Conservation (phyloP, 495 filamentous ascomycete species). For the Xylaria grammica region DNA sequence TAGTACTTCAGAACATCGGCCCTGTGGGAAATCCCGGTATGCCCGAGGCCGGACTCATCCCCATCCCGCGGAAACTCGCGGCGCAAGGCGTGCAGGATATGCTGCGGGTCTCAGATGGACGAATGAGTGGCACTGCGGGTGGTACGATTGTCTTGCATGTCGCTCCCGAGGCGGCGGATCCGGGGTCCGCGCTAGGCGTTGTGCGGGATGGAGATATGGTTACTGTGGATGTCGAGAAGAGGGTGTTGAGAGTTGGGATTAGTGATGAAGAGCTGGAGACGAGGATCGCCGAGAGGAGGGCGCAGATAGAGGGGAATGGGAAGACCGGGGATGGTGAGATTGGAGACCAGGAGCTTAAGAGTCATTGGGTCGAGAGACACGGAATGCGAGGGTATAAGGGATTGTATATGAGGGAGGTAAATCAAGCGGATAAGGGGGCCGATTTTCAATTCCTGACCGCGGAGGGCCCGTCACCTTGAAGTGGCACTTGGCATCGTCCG, state of each 20-base stretch:
- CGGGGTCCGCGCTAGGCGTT: slow-evolving; percentile 62
- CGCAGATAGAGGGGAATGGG: slow-evolving; percentile 11
- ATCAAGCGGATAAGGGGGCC: slow-evolving; percentile 65
- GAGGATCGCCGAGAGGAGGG: slow-evolving; percentile 45
- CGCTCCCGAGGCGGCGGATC: slow-evolving; percentile 64
- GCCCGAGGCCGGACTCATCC: slow-evolving; percentile 70
- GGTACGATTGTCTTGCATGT: slow-evolving; percentile 72
- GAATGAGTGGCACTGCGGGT: slow-evolving; percentile 72
- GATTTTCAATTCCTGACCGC: slow-evolving; percentile 72
- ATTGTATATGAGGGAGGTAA: slow-evolving; percentile 67
- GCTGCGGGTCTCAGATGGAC: slow-evolving; percentile 68
- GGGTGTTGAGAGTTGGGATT: slow-evolving; percentile 53
- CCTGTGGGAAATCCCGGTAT: slow-evolving; percentile 70
- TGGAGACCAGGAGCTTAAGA: slow-evolving; percentile 23
- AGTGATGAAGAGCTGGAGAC: slow-evolving; percentile 51
- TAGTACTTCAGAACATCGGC: slow-evolving; percentile 66
- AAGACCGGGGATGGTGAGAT: neutral
- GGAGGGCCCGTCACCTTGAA: slow-evolving; percentile 31
- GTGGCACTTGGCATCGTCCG: too few relatives aligned
- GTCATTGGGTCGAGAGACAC: slow-evolving; percentile 44
- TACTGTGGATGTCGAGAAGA: slow-evolving; percentile 54
- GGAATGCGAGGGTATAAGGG: slow-evolving; percentile 64
- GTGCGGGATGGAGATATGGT: slow-evolving; percentile 65
- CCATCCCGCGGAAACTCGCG: slow-evolving; percentile 67
- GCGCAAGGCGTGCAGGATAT: slow-evolving; percentile 66